Base-by-base conservation (phyloP, 2,329 filamentous ascomycete species). In the Plenodomus tracheiphilus region DNA sequence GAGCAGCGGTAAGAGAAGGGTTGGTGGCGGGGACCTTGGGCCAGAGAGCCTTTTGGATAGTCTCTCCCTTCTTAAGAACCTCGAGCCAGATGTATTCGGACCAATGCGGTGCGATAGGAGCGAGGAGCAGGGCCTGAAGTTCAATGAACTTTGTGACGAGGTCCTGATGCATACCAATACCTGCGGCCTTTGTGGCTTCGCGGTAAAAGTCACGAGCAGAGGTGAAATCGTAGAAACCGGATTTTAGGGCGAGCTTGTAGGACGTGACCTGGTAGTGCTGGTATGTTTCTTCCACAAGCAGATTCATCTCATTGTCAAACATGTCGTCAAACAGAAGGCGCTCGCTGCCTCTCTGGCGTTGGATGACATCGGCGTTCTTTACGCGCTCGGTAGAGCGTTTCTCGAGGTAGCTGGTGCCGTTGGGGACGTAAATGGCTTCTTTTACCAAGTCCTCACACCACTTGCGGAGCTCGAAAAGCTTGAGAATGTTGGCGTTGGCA, bases 51-150 rank as follows among this genome's bases (percentile, higher is more conserved):
- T 86, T 84, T 76, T 97, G 92, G 64, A 99, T 84, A 7, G 87
- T 88, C 46, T 80, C 76, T 30, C 82, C 72, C 77, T 86, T 91
- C 70, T 88, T 84, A 52, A 99, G 84, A 2, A 97, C 85, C 74
- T 97, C 93, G 46, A 88, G 84, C 91, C 91, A 97, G 69, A 99
- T 85, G 74, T 96, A 88, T 70, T 99, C 94, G 39, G 90, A 81
- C 87, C 91, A 97, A 75, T 99, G 94, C 49, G 94, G 93, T 2
- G 93, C 87, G 54, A 97, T 86, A 43, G 91, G 88, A 2, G 87
- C 82, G 60, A 97, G 77, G 66, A 97, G 80, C 42, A 96, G 81
- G 39, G 89, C 86, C 73, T 97, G 93, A 17, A 95, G 81, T 75
- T 95, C 88, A 59, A 96, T 85, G 74, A 94, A 99, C 60, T 86